phyloP scores from a whole-genome alignment of 83 land plant genomes.

The Thuja plicata region DNA sequence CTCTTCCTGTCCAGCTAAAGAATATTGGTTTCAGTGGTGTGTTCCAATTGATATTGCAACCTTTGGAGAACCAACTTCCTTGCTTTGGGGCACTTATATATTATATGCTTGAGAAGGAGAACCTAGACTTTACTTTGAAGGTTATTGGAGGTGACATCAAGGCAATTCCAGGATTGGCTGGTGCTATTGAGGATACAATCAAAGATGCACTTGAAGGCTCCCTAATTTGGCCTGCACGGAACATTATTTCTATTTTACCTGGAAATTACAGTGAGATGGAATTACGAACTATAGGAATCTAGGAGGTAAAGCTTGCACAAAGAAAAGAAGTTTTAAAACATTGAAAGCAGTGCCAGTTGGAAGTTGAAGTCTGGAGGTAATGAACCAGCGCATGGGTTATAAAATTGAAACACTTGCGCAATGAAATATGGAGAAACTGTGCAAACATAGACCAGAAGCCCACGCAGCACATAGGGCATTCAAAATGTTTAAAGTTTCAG shows the following conservation, averaged over 20 bases:
- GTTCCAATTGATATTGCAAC: conserved; percentile 83
- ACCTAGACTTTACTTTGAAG: conserved; percentile 21
- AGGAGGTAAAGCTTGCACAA: conserved; percentile 93
- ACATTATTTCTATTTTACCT: conserved; percentile 74
- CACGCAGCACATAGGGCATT: too few relatives aligned
- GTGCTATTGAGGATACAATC: conserved; percentile 61
- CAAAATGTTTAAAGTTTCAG: too few relatives aligned
- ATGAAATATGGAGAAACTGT: too few relatives aligned
- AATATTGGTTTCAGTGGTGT: conserved; percentile 72
- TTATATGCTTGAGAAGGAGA: conserved; percentile 63
- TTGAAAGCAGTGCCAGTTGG: too few relatives aligned
- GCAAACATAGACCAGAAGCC: too few relatives aligned
- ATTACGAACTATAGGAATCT: conserved; percentile 70
- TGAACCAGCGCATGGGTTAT: too few relatives aligned
- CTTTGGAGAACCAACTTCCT: conserved; percentile 83
- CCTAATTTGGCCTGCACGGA: conserved; percentile 87
- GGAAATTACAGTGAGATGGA: conserved; percentile 90
- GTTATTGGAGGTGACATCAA: conserved; percentile 27
- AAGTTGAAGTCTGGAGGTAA: too few relatives aligned
- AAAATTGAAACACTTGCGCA: too few relatives aligned
- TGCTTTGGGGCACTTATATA: conserved; percentile 89
- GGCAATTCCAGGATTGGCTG: conserved; percentile 28
- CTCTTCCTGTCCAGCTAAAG: conserved; percentile 85
- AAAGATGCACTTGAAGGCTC: conserved; percentile 84
- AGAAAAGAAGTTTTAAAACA: too few relatives aligned